These are phyloP conservation scores for Leptographium galeiforme DNA, from an alignment of 2,329 filamentous ascomycete genomes.

Conservation along the genomic window DNA sequence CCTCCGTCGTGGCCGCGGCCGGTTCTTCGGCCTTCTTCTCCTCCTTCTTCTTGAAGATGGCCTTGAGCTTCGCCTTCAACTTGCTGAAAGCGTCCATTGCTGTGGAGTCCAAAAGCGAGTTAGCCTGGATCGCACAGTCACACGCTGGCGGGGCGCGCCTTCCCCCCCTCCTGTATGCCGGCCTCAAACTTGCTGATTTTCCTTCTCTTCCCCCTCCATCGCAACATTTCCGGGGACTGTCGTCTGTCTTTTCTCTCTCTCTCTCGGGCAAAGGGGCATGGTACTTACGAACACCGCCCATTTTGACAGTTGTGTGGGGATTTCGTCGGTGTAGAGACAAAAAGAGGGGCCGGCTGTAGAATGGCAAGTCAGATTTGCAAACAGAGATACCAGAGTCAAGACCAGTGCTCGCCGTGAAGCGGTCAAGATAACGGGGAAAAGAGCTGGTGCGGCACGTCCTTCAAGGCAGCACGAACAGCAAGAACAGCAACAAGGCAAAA, in stretches of 20 bases:
- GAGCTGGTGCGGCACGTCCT: no score
- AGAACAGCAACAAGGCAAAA: neutral
- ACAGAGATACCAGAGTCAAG: no score
- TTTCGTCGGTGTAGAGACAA: neutral
- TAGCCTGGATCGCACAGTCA: neutral
- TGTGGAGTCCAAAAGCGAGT: constrained; percentile 12
- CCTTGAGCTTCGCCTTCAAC: constrained; percentile 42
- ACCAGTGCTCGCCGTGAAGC: no score
- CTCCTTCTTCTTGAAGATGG: constrained; percentile 35
- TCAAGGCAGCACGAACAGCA: no score
- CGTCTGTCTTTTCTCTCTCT: neutral
- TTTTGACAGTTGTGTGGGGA: constrained; percentile 19
- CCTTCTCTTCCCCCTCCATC: neutral
- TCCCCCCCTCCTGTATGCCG: neutral
- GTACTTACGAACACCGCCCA: constrained; percentile 40
- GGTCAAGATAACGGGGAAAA: no score
- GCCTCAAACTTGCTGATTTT: neutral
- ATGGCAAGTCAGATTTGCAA: neutral
- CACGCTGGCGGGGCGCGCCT: neutral
- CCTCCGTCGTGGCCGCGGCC: neutral
- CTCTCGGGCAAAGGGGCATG: neutral
- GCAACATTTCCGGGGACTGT: neutral
- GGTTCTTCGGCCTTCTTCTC: constrained; percentile 10
- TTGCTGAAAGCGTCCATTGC: constrained; percentile 38
- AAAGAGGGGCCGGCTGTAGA: neutral